Base-by-base conservation (phyloP, 768 basidiomycete genomes). In the Rickenella mellea region DNA sequence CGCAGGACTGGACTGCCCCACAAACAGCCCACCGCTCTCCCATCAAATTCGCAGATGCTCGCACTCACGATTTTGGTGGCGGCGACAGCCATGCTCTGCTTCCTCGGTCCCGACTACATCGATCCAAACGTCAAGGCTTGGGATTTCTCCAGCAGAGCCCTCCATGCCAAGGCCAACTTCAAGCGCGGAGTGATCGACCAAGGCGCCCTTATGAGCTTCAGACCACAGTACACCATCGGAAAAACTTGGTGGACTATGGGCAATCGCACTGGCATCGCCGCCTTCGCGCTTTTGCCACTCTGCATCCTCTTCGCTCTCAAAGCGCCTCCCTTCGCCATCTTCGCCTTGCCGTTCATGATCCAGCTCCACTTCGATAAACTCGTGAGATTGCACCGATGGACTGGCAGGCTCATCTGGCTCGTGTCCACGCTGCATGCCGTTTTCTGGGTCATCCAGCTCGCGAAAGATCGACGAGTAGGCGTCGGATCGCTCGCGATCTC, bases 361-460 rank as follows among this genome's bases (percentile, higher is more conserved):
- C 76, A 83, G 42, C 49, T 85, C n/a, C 72, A 76, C 51, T 82
- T 81, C 51, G 85, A 89, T 66, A 84, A 84, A 55, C 72, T 87
- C 8, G 70, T 76, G 4, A 69, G 76, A 60, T 62, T 86, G 6
- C 86, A 88, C 57, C 72, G 74, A 21, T 83, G 83, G 78, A 62
- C 73, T 4, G 86, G 80, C 2, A 66, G 83, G 40, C 60, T 87
- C 31, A 69, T 86, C 17, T 89, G 81, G 77, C 55, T 76, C 36
- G 56, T 83, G 41, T 70, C 73, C 6, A 56, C 70, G 3, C 49
- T 76, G 2, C 85, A 89, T 55, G 75, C 80, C 25, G 65, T 60
- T 2, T 60, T 80, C 1, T 89, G 85, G 86, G 77, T 74, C 43
- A 68, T 81, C 5, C 80, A 87, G 54, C 63, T 88, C 31, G 55